Evolutionary conservation across 208 protist genomes (phyloP).

Genomic region (Leishmania tropica): DNA sequence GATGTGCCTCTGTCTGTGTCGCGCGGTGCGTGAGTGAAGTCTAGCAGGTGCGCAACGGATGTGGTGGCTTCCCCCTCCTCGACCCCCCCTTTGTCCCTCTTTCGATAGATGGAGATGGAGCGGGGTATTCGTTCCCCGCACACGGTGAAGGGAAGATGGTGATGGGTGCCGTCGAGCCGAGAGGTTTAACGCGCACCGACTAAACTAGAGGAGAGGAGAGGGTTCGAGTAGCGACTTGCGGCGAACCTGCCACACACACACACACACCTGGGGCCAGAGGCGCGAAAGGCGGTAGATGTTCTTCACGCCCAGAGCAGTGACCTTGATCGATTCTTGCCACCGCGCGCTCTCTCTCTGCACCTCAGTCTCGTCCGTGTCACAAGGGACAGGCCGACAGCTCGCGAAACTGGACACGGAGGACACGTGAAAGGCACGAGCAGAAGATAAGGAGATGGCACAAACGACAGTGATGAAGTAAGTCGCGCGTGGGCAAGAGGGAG

Average conservation of each 20-base stretch:
- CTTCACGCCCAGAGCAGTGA: not conserved
- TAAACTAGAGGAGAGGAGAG: too few relatives aligned
- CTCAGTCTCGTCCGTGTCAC: not conserved
- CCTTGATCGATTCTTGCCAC: not conserved
- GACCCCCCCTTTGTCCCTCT: not conserved
- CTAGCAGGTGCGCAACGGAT: not conserved
- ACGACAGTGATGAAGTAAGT: not conserved
- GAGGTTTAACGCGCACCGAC: too few relatives aligned
- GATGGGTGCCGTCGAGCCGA: not conserved
- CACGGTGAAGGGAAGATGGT: not conserved
- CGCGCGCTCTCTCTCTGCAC: not conserved
- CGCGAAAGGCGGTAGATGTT: not conserved
- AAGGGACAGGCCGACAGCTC: not conserved
- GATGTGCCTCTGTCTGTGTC: not conserved
- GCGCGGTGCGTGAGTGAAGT: not conserved
- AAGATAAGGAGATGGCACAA: not conserved
- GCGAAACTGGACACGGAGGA: not conserved
- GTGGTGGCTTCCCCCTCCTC: not conserved
- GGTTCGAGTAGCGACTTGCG: too few relatives aligned
- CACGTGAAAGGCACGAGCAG: not conserved
- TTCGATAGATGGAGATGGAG: not conserved
- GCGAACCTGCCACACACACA: too few relatives aligned
- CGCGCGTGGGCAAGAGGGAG: not conserved
- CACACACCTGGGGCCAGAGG: not conserved
- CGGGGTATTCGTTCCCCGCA: not conserved